These are phyloP conservation scores for Fraxinus americana DNA, from an alignment of 257 asterid genomes.

Conservation along the genomic window DNA sequence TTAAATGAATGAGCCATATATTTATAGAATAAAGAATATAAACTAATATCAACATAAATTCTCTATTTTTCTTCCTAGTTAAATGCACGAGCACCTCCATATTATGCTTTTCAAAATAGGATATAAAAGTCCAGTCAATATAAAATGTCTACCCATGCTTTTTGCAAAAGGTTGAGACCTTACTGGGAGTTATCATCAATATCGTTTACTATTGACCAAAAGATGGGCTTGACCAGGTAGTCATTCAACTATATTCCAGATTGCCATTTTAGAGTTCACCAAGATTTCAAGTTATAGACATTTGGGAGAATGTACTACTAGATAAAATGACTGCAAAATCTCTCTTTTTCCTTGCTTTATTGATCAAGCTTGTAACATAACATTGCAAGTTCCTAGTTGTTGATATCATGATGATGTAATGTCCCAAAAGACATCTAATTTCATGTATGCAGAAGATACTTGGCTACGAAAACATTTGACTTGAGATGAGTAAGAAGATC, in stretches of 20 bases:
- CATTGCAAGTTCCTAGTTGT: background rate
- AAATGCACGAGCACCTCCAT: constrained; percentile 8
- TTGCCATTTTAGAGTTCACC: background rate
- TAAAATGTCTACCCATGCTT: constrained; percentile 1
- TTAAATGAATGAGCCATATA: background rate
- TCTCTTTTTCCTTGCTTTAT: constrained; percentile 2
- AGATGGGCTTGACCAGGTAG: background rate
- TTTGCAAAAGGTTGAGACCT: background rate
- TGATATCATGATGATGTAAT: background rate
- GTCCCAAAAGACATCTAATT: constrained; percentile 6
- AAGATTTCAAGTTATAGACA: background rate
- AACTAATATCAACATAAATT: background rate
- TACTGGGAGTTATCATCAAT: background rate
- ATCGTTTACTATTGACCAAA: background rate
- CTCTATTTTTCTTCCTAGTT: background rate
- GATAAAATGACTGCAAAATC: constrained; percentile 5
- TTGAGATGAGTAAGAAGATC: constrained; percentile 4
- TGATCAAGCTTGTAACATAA: constrained; percentile 13
- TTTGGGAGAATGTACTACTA: background rate
- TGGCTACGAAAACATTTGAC: constrained; percentile 4
- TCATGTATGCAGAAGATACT: background rate
- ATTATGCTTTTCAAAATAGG: constrained; percentile 11
- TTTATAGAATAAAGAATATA: constrained; percentile 1
- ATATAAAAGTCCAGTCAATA: background rate
- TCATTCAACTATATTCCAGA: background rate